A percentile compares a stretch with the other conserved stretches of the same genome.
These are phyloP conservation scores for Amborella trichopoda DNA, from an alignment of 164 flowering plant species.

Conservation along the genomic window DNA sequence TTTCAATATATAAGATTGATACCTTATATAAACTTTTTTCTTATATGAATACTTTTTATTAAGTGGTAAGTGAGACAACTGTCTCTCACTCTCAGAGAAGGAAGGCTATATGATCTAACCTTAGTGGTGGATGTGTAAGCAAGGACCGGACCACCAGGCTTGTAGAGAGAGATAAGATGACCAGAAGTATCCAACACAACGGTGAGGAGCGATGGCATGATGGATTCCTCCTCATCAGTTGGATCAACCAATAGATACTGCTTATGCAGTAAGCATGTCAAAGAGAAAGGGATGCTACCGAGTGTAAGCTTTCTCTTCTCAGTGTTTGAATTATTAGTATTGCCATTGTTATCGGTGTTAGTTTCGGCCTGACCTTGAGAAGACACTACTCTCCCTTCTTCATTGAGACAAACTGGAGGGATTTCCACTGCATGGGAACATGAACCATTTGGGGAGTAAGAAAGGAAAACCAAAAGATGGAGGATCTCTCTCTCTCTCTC, in stretches of 20 bases:
- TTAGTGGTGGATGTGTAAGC: slow-evolving; percentile 53
- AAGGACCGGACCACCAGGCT: slow-evolving; percentile 85
- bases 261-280: slow-evolving; percentile 83
- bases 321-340: slow-evolving; percentile 25
- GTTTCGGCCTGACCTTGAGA: slow-evolving; percentile 31
- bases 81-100: neutral
- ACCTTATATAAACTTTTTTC: no score
- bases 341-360: slow-evolving; percentile 38
- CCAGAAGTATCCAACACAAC: slow-evolving; percentile 54
- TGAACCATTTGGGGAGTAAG: neutral
- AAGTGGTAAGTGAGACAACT: neutral
- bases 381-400: slow-evolving; percentile 62
- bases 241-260: slow-evolving; percentile 82
- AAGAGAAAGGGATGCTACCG: slow-evolving; percentile 50
- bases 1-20: no score
- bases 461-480: no score
- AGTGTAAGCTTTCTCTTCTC: slow-evolving; percentile 59
- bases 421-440: slow-evolving; percentile 53
- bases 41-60: neutral
- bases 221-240: slow-evolving; percentile 57
- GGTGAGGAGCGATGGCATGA: slow-evolving; percentile 49
- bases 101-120: slow-evolving; percentile 27
- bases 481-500: no score
- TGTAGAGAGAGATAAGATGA: slow-evolving; percentile 74
- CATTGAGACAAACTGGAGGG: slow-evolving; percentile 72